phyloP scores from a whole-genome alignment of 2,329 filamentous ascomycete species.

The Basipetospora chlamydospora region DNA sequence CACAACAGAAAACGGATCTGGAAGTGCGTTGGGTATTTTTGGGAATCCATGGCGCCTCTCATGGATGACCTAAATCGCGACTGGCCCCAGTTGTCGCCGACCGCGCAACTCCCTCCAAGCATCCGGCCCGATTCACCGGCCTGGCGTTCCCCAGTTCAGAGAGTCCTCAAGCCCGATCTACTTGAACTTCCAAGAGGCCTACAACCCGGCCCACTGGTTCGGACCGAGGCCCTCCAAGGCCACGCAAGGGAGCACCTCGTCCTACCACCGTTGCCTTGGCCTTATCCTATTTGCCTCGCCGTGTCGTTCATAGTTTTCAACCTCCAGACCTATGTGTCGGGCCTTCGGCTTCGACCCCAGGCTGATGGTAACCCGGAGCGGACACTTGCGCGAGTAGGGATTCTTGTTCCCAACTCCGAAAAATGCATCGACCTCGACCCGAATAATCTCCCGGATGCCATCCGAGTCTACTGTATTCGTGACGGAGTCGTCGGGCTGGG shows the following conservation, averaged over 20 bases:
- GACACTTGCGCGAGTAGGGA: not conserved
- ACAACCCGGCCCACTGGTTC: not conserved
- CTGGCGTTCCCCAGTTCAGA: no score
- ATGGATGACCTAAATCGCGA: no score
- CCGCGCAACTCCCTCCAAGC: no score
- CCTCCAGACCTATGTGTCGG: not conserved
- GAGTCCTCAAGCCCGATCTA: no score
- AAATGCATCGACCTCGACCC: not conserved
- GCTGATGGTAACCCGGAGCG: not conserved
- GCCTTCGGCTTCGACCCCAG: not conserved
- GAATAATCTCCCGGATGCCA: not conserved
- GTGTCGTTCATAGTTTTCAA: not conserved
- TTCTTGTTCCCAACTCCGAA: not conserved
- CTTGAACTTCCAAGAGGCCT: no score
- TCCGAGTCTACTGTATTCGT: not conserved
- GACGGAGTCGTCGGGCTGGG: not conserved
- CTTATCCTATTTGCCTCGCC: not conserved
- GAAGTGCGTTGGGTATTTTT: no score
- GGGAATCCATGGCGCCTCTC: no score
- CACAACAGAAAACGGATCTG: no score
- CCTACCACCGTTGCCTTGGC: not conserved
- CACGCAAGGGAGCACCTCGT: not conserved
- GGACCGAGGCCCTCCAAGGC: not conserved
- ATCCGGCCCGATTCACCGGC: no score
- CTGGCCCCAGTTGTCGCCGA: no score